Base-by-base conservation (phyloP, 331 rosid species). In the Acacia concinna region DNA sequence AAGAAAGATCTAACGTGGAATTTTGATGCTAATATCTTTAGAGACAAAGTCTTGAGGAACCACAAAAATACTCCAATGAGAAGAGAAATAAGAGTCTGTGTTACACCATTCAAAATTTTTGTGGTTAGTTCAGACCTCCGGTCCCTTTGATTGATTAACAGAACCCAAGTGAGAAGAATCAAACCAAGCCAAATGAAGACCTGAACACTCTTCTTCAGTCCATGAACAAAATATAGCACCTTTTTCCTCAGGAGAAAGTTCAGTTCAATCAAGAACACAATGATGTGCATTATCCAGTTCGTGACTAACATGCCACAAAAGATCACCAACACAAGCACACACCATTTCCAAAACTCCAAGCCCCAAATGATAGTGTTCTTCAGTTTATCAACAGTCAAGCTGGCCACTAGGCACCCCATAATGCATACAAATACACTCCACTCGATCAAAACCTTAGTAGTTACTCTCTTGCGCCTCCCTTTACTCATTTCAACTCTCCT, bases 191-290 rank as follows among this genome's bases (percentile, higher is more conserved):
- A 94, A 82, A 90, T 80, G 71, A 89, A 89, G 65, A 93, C 90
- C 85, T 88, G 88, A 35, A 93, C 97, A 80, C 87, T 89, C 85
- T 91, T 89, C 90, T 96, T 96, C 85, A 96, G 77, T 9, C 97
- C 98, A 86, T 96, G 94, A 59, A 96, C 99, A 87, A 96, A 96
- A 85, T 93, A 95, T 28, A 95, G 79, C 43, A 93, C 97, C 64
- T 95, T 95, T 81, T 91, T 95, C 89, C 77, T 86, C 54, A 94
- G 90, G 80, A 95, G 66, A 75, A 95, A 95, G 86, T 95, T 95
- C 68, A 86, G 74, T 80, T 95, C 99, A 47, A 95, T 95, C 84
- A 95, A 68, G 85, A 95, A 93, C 51, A 93, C 98, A n/a, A 95
- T 14, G 28, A 91, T 56, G 76, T 43, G 87, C 90, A 91, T 91